Percentiles rank a stretch among this genome's conserved stretches.
These are phyloP conservation scores for Paecilomyces variotii DNA, from an alignment of 2,329 filamentous ascomycete species.

Conservation along the genomic window DNA sequence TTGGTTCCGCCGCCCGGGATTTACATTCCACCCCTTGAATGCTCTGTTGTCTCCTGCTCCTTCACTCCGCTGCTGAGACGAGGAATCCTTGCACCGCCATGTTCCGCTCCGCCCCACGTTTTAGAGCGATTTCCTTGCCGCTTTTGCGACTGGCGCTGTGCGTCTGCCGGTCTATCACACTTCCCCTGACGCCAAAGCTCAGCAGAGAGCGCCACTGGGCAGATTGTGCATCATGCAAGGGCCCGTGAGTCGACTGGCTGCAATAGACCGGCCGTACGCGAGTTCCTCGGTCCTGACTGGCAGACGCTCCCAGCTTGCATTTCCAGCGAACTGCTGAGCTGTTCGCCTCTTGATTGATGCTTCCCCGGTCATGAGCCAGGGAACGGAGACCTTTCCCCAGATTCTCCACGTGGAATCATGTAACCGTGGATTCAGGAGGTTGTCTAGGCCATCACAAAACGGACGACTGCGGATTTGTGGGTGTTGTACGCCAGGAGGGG, in stretches of 20 bases:
- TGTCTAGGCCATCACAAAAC: neutral
- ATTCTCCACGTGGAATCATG: neutral
- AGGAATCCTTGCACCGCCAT: slow-evolving; percentile 10
- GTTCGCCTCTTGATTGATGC: neutral
- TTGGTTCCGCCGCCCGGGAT: neutral
- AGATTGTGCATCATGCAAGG: neutral
- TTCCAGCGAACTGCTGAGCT: neutral
- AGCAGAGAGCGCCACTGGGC: neutral
- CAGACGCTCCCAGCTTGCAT: neutral
- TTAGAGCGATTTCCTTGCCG: slow-evolving; percentile 16
- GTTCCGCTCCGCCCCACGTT: slow-evolving; percentile 25
- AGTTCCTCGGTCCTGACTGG: neutral
- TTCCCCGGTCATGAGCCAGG: neutral
- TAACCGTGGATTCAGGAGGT: neutral
- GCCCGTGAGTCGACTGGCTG: neutral
- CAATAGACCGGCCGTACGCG: neutral
- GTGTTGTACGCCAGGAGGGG: neutral
- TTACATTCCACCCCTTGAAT: neutral
- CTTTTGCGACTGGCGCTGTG: slow-evolving; percentile 15
- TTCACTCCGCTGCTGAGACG: slow-evolving; percentile 10
- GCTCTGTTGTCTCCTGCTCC: slow-evolving; percentile 2
- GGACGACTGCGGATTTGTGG: neutral
- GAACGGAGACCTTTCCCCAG: neutral
- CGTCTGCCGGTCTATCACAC: neutral
- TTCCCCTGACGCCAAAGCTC: neutral